Evolutionary conservation across 805 yeast species (phyloP).

Genomic region (Cyberlindnera amylophila): DNA sequence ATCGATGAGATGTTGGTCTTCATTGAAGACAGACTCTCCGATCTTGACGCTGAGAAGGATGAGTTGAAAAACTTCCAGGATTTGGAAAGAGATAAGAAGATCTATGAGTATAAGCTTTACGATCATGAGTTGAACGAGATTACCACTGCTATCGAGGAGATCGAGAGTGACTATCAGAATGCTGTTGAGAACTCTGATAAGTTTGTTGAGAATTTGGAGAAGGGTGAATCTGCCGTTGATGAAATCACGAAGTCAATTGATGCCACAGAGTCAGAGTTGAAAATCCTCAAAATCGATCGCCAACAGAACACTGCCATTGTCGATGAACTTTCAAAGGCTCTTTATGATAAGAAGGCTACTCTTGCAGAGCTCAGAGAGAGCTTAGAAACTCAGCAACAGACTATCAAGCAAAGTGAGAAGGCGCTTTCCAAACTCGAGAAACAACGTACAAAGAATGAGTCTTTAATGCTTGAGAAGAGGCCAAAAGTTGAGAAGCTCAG

Average conservation of each 20-base stretch:
- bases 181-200: slow-evolving; percentile 49
- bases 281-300: slow-evolving; percentile 53
- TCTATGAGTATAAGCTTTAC: slow-evolving; percentile 68
- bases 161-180: slow-evolving; percentile 54
- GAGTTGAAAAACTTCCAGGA: slow-evolving; percentile 69
- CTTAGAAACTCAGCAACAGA: slow-evolving; percentile 35
- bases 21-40: slow-evolving; percentile 67
- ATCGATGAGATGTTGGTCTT: slow-evolving; percentile 70
- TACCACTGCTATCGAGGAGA: slow-evolving; percentile 51
- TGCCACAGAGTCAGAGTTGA: slow-evolving; percentile 44
- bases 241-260: slow-evolving; percentile 44
- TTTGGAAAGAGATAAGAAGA: slow-evolving; percentile 63
- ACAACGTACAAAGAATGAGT: slow-evolving; percentile 32
- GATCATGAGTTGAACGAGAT: slow-evolving; percentile 72
- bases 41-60: slow-evolving; percentile 74
- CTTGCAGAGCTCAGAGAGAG: slow-evolving; percentile 34
- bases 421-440: slow-evolving; percentile 23
- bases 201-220: slow-evolving; percentile 53
- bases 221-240: slow-evolving; percentile 51
- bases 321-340: slow-evolving; percentile 42
- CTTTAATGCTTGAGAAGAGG: slow-evolving; percentile 31
- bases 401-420: slow-evolving; percentile 25
- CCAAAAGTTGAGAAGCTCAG: slow-evolving; percentile 42
- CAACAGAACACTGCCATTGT: slow-evolving; percentile 48
- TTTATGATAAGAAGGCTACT: slow-evolving; percentile 48